Evolutionary conservation across 2,329 filamentous ascomycete species (phyloP).

Genomic region (Keithomyces neogunnii): DNA sequence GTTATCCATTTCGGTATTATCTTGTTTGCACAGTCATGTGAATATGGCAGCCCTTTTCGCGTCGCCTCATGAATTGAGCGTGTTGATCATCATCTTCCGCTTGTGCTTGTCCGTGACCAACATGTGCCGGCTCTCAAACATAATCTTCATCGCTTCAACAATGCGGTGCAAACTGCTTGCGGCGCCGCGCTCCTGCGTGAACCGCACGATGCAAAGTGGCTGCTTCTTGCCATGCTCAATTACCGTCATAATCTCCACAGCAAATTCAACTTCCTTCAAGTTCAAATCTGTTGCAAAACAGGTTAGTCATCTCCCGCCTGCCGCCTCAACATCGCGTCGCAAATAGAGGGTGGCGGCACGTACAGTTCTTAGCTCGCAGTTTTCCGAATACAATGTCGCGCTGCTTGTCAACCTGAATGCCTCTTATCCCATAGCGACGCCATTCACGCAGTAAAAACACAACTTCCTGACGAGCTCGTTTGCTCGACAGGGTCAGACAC

Average conservation of each 20-base stretch:
- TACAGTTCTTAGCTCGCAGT: constrained; percentile 71
- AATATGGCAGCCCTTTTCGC: constrained; percentile 1
- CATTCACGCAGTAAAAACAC: constrained; percentile 69
- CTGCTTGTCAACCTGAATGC: constrained; percentile 70
- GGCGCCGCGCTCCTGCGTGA: constrained; percentile 87
- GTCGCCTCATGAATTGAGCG: constrained; percentile 39
- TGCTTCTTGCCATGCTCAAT: constrained; percentile 75
- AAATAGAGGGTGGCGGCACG: constrained; percentile 25
- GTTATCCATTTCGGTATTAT: background rate
- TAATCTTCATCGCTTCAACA: constrained; percentile 63
- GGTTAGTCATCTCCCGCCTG: too few species aligned
- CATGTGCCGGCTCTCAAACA: constrained; percentile 56
- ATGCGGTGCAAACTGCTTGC: constrained; percentile 83
- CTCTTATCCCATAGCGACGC: constrained; percentile 71
- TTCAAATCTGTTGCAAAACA: constrained; percentile 50
- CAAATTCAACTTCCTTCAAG: constrained; percentile 82
- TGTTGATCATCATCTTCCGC: constrained; percentile 66
- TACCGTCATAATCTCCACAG: constrained; percentile 79
- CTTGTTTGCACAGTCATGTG: background rate
- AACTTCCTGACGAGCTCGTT: constrained; percentile 69
- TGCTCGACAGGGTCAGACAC: constrained; percentile 62
- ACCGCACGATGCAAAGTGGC: constrained; percentile 70
- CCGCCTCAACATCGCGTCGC: too few species aligned
- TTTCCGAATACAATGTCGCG: constrained; percentile 73
- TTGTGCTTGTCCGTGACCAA: constrained; percentile 61